Conservation (phyloP, 345 rosid species). For the Lepidium africanum region DNA sequence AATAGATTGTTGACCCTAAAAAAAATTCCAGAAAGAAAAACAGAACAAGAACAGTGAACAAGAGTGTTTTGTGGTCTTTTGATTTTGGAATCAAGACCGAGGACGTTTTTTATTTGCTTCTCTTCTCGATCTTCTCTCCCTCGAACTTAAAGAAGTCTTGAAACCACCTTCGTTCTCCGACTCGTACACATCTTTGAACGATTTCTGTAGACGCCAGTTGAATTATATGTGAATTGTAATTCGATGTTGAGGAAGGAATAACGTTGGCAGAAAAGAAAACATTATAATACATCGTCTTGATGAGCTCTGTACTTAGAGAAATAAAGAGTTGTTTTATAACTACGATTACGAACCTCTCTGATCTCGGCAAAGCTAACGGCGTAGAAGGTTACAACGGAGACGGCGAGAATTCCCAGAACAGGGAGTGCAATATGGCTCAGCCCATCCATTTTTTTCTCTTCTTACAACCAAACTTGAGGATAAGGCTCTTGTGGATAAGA, state of each 20-base stretch:
- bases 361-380: conserved; percentile 61
- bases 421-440: conserved; percentile 54
- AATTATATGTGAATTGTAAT: neutral
- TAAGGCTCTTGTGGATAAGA: conserved; percentile 2
- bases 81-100: neutral
- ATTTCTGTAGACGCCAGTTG: conserved; percentile 31
- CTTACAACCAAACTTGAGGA: conserved; percentile 7
- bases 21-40: neutral
- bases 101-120: conserved; percentile 40
- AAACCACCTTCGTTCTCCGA: conserved; percentile 36
- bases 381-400: conserved; percentile 60
- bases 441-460: conserved; percentile 42
- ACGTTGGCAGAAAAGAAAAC: neutral
- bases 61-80: neutral
- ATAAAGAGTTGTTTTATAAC: neutral
- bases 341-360: conserved; percentile 40
- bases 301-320: neutral
- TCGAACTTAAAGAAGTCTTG: conserved; percentile 45
- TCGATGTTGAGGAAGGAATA: neutral
- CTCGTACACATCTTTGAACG: conserved; percentile 47
- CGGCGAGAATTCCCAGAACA: conserved; percentile 53
- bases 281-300: neutral
- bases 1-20: too few species aligned
- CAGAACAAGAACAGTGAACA: neutral
- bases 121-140: conserved; percentile 45